Evolutionary conservation across 768 basidiomycete genomes (phyloP).

Genomic region (Mycena epipterygia): DNA sequence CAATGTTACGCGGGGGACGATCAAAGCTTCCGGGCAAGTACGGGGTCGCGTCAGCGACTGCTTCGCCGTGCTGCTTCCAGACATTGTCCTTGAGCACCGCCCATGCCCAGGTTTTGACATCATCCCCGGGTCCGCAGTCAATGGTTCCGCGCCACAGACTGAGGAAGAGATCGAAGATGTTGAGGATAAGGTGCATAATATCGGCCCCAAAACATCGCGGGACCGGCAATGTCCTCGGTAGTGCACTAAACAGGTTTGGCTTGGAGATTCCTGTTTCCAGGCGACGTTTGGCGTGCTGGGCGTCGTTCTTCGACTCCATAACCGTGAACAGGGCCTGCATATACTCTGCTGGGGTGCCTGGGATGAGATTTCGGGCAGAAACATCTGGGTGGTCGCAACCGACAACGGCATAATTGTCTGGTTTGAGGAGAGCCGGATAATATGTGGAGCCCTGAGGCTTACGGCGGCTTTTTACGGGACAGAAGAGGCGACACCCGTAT

Average conservation of each 20-base stretch:
- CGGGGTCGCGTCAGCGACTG: slow-evolving; percentile 22
- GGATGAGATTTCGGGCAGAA: slow-evolving; percentile 27
- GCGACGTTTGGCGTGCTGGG: slow-evolving; percentile 32
- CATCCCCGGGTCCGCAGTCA: slow-evolving; percentile 37
- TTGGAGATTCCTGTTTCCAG: slow-evolving; percentile 51
- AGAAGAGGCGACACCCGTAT: slow-evolving; percentile 52
- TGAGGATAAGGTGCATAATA: slow-evolving; percentile 51
- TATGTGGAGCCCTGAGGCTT: slow-evolving; percentile 48
- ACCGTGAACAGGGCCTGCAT: slow-evolving; percentile 23
- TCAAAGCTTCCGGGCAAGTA: slow-evolving; percentile 35
- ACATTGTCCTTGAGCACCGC: slow-evolving; percentile 33
- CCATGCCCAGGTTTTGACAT: slow-evolving; percentile 47
- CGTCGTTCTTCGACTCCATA: slow-evolving; percentile 33
- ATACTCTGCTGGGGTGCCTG: slow-evolving; percentile 30
- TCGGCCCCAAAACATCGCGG: slow-evolving; percentile 50
- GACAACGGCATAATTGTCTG: slow-evolving; percentile 38
- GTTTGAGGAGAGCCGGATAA: slow-evolving; percentile 48
- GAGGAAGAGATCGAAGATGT: slow-evolving; percentile 33
- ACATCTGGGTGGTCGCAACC: slow-evolving; percentile 44
- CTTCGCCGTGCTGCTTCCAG: slow-evolving; percentile 39
- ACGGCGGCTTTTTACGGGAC: slow-evolving; percentile 45
- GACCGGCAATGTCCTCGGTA: slow-evolving; percentile 41
- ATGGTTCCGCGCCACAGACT: slow-evolving; percentile 42
- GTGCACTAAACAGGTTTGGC: slow-evolving; percentile 50
- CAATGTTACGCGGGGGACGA: slow-evolving; percentile 41